Percentiles rank a stretch among this genome's conserved stretches.
These are phyloP conservation scores for Acidomyces sp. DNA, from an alignment of 495 filamentous ascomycete species.

Conservation along the genomic window DNA sequence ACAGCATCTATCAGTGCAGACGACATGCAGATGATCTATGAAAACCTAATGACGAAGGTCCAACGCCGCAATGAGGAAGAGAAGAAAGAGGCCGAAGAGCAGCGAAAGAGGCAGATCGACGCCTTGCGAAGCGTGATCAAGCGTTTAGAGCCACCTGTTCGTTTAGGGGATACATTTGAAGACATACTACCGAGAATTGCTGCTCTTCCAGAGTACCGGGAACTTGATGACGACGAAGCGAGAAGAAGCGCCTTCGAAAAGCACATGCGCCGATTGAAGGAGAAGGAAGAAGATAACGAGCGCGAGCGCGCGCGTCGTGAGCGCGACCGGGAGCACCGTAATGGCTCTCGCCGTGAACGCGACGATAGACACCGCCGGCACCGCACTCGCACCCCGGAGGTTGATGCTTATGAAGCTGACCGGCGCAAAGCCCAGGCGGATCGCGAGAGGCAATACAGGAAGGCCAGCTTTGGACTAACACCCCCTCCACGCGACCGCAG, in stretches of 20 bases:
- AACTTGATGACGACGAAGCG: conserved; percentile 66
- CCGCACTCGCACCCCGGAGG: conserved; percentile 68
- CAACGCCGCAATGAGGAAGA: conserved; percentile 70
- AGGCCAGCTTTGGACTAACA: conserved; percentile 45
- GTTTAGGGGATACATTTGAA: conserved; percentile 69
- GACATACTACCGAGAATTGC: conserved; percentile 65
- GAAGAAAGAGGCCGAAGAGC: conserved; percentile 65
- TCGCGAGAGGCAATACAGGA: conserved; percentile 75
- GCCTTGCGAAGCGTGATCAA: conserved; percentile 78
- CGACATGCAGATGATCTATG: conserved; percentile 63
- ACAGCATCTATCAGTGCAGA: conserved; percentile 73
- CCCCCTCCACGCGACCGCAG: conserved; percentile 33
- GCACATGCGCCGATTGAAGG: conserved; percentile 72
- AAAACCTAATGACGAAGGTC: conserved; percentile 68
- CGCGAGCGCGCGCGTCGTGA: conserved; percentile 49
- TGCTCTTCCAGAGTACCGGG: conserved; percentile 68
- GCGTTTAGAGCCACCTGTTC: conserved; percentile 76
- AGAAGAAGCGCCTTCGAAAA: conserved; percentile 85
- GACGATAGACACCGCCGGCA: conserved; percentile 34
- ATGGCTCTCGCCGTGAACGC: conserved; percentile 21
- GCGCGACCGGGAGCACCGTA: conserved; percentile 17
- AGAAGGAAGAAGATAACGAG: conserved; percentile 78
- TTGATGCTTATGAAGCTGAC: conserved; percentile 78
- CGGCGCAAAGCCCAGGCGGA: conserved; percentile 74
- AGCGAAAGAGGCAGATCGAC: conserved; percentile 75